phyloP scores from a whole-genome alignment of 768 basidiomycete species.

The Collybia sordida region DNA sequence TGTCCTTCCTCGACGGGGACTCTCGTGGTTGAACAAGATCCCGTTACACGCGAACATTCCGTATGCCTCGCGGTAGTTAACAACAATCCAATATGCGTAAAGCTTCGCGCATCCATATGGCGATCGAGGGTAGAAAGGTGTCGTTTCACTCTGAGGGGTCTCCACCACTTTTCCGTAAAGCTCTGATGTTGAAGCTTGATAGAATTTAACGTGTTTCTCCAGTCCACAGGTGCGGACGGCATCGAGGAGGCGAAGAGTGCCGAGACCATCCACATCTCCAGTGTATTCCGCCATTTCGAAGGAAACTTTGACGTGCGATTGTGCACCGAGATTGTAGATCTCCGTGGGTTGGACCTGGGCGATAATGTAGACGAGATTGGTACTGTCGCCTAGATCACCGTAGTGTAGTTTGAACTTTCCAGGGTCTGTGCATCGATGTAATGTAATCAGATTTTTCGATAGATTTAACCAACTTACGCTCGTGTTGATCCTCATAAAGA shows the following conservation, averaged over 20 bases:
- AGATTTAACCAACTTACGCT: slow-evolving; percentile 53
- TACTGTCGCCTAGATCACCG: slow-evolving; percentile 93
- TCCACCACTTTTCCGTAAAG: slow-evolving; percentile 96
- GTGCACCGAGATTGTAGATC: slow-evolving; percentile 97
- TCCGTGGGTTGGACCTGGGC: slow-evolving; percentile 93
- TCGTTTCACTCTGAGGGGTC: slow-evolving; percentile 93
- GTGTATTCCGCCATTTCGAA: slow-evolving; percentile 99
- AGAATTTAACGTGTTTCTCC: slow-evolving; percentile 91
- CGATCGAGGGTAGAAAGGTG: slow-evolving; percentile 97
- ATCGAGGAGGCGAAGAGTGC: slow-evolving; percentile 93
- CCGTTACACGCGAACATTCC: slow-evolving; percentile 97
- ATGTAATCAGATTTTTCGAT: background rate
- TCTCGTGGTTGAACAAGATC: slow-evolving; percentile 98
- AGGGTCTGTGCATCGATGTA: slow-evolving; percentile 43
- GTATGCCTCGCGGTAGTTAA: slow-evolving; percentile 94
- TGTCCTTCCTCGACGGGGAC: slow-evolving; percentile 89
- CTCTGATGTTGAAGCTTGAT: slow-evolving; percentile 97
- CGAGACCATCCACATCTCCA: slow-evolving; percentile 93
- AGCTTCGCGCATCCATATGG: slow-evolving; percentile 97
- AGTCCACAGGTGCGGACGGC: slow-evolving; percentile 95
- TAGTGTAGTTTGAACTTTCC: slow-evolving; percentile 85
- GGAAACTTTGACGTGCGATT: slow-evolving; percentile 98
- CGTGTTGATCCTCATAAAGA: slow-evolving; percentile 90
- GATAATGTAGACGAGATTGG: slow-evolving; percentile 96
- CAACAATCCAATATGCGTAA: slow-evolving; percentile 87